Base-by-base conservation (phyloP, 768 basidiomycete genomes). In the Phanerochaete carnosa region DNA sequence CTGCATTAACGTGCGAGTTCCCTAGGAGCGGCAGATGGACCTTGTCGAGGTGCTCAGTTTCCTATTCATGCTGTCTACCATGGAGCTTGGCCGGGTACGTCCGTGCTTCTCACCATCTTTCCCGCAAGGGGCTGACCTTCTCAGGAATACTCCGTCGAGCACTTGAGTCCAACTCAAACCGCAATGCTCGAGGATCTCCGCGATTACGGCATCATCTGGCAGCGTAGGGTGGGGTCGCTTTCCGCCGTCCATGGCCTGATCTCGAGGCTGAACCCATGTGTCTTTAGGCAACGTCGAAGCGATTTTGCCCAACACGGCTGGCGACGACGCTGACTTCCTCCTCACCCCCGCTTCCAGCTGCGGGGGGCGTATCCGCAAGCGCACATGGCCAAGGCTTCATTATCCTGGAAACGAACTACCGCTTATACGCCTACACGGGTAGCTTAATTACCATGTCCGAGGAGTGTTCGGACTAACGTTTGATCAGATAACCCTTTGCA, bases 351-450 rank as follows among this genome's bases (percentile, higher is more conserved):
- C 78, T 92, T 69, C 89, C 89, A 62, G 86, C 84, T 56, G 83
- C 83, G 45, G 77, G 79, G 56, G 72, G 72, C 58, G 78, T 85
- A 12, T 80, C 80, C 30, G 79, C 80, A 51, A 83, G 83, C 47
- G 81, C 83, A 32, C 80, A 87, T 65, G 75, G 80, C 69, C 86
- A 96, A 72, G 94, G 95, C 15, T 98, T 97, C 78, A 89, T 98
- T 66, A 87, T 98, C 65, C 81, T 99, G 45, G 97, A 99, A 78
- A 98, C 97, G 22, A 98, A 99, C 77, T 98, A 98, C 77, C 90
- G 95, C 65, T 77, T 99, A 64, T 99, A 98, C 72, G 97, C 97
- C 4, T 99, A 99, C 74, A 99, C 97, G 35, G 90, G 95, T 95
- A 73, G 39, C 35, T 33, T 57, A 23, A 30, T 39, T 61, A 63